Base-by-base conservation (phyloP, 1,139 yeast genomes). In the Pichia sp. region DNA sequence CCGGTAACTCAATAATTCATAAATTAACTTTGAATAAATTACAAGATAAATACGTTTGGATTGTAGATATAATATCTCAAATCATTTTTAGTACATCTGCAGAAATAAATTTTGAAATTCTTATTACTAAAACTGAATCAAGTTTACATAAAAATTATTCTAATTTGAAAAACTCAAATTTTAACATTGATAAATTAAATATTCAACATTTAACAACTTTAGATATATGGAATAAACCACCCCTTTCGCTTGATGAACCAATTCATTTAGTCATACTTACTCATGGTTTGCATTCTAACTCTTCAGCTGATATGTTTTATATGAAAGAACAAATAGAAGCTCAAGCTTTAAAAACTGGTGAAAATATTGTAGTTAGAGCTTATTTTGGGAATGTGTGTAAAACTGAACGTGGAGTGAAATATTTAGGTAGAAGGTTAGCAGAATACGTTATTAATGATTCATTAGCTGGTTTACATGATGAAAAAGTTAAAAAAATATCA, bases 251-350 rank as follows among this genome's bases (percentile, higher is more conserved):
- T 11, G 10, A 16, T 8, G 33, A 47, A 27, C 60, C 66, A 3
- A 68, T 78, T 8, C 96, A 87, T 61, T 64, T 87, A 46, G 91
- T 86, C 22, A 69, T 87, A 2, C 55, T 91, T 25, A 85, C 96
- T 0, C 98, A 91, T 61, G 99, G 99, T 0, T 65, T 91, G 31
- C 96, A 88, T 59, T 86, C 96, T 0, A 91, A 91, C 57, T 77
- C 82, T 0, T 77, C 93, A 2, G 84, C 95, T 0, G 99, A 91
- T 59, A 75, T 91, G 91, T 70, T 81, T 33, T 91, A 83, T 54
- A 53, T 89, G 38, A 89, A 88, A 57, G 97, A 91, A 54, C 76
- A 76, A 53, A 76, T 91, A 5, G 95, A 88, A 50, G 55, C 60
- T 26, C 68, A 66, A 40, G 69, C 76, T 0, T 52, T 48, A 6